Base-by-base conservation (phyloP, 2,329 filamentous ascomycete species). In the Sphaerostilbella broomeana region DNA sequence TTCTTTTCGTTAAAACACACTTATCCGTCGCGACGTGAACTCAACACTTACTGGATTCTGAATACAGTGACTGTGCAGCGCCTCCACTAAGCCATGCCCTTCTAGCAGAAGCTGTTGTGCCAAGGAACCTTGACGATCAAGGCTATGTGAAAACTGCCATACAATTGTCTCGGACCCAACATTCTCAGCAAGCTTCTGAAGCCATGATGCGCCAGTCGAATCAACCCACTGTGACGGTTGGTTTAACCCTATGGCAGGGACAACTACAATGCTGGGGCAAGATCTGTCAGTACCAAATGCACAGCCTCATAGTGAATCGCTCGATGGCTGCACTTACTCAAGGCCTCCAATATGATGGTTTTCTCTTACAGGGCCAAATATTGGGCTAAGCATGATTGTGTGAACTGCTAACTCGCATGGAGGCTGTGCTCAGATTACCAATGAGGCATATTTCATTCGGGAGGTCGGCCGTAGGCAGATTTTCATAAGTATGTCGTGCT, bases 301-400 rank as follows among this genome's bases (percentile, higher is more conserved):
- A 7, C 3, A 24, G 17, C 15, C 11, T 25, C 18, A 12, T 24
- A 4, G 13, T 15, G 6, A 1, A 17, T 35, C n/a, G n/a, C n/a
- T n/a, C n/a, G n/a, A n/a, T n/a, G n/a, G n/a, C n/a, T n/a, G 20
- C 17, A 21, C 32, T 21, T 35, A 35, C 32, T 35, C 18, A 24
- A 35, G 19, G 17, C 20, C 18, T 7, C 20, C 13, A 22, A 20
- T 11, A 10, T 4, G 11, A 21, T 35, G 6, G 5, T 13, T 21
- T 12, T 17, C 32, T 12, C 17, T n/a, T 4, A 9, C 10, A 16
- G 12, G 9, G 5, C 16, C 18, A 4, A 35, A 24, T n/a, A 35
- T 16, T 21, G 9, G 32, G 9, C 32, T 35, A 7, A 35, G 32
- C 32, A 35, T 35, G 15, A 6, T 35, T n/a, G n/a, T n/a, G n/a